phyloP scores from a whole-genome alignment of 1,139 yeast species.

The Hansenula sp. region DNA sequence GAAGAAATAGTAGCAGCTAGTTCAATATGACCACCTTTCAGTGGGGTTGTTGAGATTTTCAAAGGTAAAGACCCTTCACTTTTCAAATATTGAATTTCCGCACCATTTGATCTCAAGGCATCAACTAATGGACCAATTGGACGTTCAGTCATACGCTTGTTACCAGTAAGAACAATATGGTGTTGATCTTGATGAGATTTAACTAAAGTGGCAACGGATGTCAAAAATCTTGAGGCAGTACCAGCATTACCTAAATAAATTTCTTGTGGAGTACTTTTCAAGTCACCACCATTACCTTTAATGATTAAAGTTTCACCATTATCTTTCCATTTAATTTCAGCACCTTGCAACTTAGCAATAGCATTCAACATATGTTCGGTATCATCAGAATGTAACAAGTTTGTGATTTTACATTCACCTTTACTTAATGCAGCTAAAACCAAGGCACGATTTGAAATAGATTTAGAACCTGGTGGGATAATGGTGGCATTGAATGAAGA shows the following conservation, averaged over 20 bases:
- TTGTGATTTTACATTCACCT: constrained; percentile 80
- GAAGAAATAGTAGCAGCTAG: constrained; percentile 95
- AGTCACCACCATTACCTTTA: constrained; percentile 80
- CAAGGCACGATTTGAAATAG: constrained; percentile 92
- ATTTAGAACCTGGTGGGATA: constrained; percentile 94
- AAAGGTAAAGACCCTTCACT: constrained; percentile 84
- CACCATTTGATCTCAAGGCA: constrained; percentile 80
- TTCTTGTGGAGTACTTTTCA: constrained; percentile 53
- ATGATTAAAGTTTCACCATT: constrained; percentile 87
- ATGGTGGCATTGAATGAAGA: constrained; percentile 32
- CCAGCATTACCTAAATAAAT: constrained; percentile 96
- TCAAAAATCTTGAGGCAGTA: constrained; percentile 92
- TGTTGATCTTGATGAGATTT: constrained; percentile 38
- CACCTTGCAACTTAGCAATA: constrained; percentile 74
- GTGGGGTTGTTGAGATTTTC: constrained; percentile 66
- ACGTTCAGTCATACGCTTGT: constrained; percentile 95
- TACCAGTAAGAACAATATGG: constrained; percentile 77
- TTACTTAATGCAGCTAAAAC: constrained; percentile 87
- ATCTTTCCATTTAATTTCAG: constrained; percentile 72
- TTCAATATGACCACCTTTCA: constrained; percentile 89
- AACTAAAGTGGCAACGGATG: constrained; percentile 86
- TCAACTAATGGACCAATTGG: constrained; percentile 97
- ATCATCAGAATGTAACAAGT: constrained; percentile 90
- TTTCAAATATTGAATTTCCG: constrained; percentile 67
- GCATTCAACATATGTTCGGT: constrained; percentile 95